Percentiles rank a stretch among this genome's conserved stretches.
Evolutionary conservation across 2,329 filamentous ascomycete genomes (phyloP).

Genomic region (Phoma herbarum): DNA sequence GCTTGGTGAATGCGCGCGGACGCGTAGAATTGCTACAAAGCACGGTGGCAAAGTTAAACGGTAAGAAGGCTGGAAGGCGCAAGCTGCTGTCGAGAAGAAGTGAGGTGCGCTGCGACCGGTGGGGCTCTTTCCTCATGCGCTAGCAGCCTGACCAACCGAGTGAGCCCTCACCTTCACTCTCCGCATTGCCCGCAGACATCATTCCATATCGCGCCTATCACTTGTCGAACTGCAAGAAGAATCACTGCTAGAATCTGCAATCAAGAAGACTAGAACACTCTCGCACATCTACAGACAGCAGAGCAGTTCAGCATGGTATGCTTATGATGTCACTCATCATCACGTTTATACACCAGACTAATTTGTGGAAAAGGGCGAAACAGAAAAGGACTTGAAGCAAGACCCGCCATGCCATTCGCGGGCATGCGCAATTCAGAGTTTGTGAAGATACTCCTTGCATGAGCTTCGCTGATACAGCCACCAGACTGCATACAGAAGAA

Average conservation of each 20-base stretch:
- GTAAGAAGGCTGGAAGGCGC: slow-evolving; percentile 32
- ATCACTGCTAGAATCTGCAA: too few relatives aligned
- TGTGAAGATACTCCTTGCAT: slow-evolving; percentile 1
- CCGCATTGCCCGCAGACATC: background rate
- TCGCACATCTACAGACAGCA: background rate
- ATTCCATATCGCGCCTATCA: background rate
- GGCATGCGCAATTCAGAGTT: slow-evolving; percentile 92
- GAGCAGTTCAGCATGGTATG: slow-evolving; percentile 35
- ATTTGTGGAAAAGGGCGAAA: slow-evolving; percentile 52
- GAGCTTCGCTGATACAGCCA: background rate
- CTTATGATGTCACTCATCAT: slow-evolving; percentile 37
- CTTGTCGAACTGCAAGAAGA: too few relatives aligned
- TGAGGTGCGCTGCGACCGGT: slow-evolving; percentile 36
- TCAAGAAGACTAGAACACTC: background rate
- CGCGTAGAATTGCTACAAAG: slow-evolving; percentile 29
- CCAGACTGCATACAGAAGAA: slow-evolving; percentile 85
- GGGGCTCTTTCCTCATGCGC: slow-evolving; percentile 36
- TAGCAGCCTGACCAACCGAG: slow-evolving; percentile 28
- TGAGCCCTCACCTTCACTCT: slow-evolving; percentile 19
- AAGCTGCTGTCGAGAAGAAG: slow-evolving; percentile 35
- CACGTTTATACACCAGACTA: too few relatives aligned
- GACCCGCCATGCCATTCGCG: slow-evolving; percentile 86
- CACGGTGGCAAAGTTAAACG: slow-evolving; percentile 37
- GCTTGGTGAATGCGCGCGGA: slow-evolving; percentile 20
- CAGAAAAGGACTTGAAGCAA: slow-evolving; percentile 75